Conservation (phyloP, 2,329 filamentous ascomycete species). For the Colletotrichum scovillei region DNA sequence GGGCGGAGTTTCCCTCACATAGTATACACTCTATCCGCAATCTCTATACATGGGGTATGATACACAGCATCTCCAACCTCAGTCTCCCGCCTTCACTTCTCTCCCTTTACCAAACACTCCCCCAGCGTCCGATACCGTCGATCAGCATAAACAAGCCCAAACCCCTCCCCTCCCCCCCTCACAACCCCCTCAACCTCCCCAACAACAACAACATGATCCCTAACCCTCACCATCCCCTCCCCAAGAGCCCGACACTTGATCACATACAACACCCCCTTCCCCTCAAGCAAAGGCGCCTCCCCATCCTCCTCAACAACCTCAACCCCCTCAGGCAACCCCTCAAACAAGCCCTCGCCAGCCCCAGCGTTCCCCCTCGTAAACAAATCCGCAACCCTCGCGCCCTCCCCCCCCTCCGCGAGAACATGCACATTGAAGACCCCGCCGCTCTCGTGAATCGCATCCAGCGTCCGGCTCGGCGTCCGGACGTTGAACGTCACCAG, state of each 20-base stretch:
- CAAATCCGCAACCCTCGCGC: slow-evolving; percentile 62
- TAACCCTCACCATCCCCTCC: slow-evolving; percentile 59
- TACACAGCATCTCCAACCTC: background rate
- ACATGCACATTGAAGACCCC: slow-evolving; percentile 67
- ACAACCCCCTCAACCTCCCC: slow-evolving; percentile 62
- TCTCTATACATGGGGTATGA: slow-evolving; percentile 9
- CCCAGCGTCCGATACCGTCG: slow-evolving; percentile 59
- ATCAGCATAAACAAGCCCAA: slow-evolving; percentile 62
- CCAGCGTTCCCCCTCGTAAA: slow-evolving; percentile 62
- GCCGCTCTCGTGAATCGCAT: slow-evolving; percentile 55
- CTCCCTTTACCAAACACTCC: slow-evolving; percentile 42
- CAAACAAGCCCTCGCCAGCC: slow-evolving; percentile 49
- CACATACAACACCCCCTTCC: slow-evolving; percentile 64
- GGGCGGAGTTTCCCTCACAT: background rate
- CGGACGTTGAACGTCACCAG: slow-evolving; percentile 68
- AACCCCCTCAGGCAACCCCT: slow-evolving; percentile 43
- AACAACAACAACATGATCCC: slow-evolving; percentile 64
- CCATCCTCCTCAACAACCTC: slow-evolving; percentile 34
- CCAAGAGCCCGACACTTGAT: slow-evolving; percentile 55
- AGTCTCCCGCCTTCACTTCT: background rate
- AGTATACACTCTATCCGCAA: slow-evolving; percentile 21
- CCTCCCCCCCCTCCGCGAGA: slow-evolving; percentile 57
- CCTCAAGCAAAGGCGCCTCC: slow-evolving; percentile 56
- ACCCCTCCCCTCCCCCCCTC: slow-evolving; percentile 44
- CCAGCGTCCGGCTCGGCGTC: slow-evolving; percentile 65